These are phyloP conservation scores for Oenanthe javanica DNA, from an alignment of 140 eudicot genomes.

Conservation along the genomic window DNA sequence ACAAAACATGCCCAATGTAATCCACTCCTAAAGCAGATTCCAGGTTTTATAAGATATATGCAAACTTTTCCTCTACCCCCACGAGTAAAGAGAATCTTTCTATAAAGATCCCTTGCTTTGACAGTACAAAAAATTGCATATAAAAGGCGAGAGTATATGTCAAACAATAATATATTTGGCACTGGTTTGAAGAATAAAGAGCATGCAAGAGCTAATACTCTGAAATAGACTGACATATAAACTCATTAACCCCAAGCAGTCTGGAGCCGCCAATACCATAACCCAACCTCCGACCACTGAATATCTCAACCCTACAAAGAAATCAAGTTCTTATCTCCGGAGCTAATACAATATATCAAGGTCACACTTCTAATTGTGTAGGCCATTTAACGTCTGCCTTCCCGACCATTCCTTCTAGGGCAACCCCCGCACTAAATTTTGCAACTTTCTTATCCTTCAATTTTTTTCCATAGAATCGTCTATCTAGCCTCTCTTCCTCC, in stretches of 20 bases:
- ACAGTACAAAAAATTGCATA: too few species aligned
- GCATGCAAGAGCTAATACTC: background rate
- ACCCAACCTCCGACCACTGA: background rate
- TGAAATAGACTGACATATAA: background rate
- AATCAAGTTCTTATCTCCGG: background rate
- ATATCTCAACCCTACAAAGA: background rate
- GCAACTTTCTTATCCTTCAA: background rate
- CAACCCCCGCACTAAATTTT: background rate
- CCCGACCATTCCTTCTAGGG: background rate
- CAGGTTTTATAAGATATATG: too few species aligned
- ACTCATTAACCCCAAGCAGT: background rate
- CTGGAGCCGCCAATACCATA: background rate
- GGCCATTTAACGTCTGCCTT: background rate
- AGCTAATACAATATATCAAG: background rate
- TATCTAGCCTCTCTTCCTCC: background rate
- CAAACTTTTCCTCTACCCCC: too few species aligned
- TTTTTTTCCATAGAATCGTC: background rate
- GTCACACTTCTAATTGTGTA: background rate
- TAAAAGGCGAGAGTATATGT: too few species aligned
- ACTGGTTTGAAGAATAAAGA: background rate
- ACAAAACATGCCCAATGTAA: too few species aligned
- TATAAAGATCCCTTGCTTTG: too few species aligned
- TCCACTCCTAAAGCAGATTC: too few species aligned
- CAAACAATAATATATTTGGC: too few species aligned
- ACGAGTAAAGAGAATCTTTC: too few species aligned